Conservation (phyloP, 75 land plant species). For the Cunninghamia lanceolata region DNA sequence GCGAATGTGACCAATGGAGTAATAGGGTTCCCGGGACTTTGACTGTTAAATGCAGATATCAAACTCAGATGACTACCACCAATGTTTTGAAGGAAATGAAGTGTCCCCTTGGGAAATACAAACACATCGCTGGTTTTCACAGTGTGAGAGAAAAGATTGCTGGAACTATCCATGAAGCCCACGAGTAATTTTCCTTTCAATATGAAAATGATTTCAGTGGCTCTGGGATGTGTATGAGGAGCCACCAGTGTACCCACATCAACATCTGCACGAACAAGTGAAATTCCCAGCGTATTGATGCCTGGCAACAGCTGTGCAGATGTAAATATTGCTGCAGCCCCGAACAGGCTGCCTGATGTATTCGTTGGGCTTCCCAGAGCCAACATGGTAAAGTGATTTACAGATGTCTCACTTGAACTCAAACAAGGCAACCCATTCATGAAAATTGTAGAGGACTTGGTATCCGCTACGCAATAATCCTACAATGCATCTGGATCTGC, state of each 20-base stretch:
- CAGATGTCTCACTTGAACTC: conserved; percentile 11
- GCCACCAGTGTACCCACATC: conserved; percentile 23
- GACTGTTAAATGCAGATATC: conserved; percentile 24
- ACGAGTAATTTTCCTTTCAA: conserved; percentile 19
- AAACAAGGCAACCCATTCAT: conserved; percentile 55
- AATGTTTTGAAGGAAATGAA: conserved; percentile 35
- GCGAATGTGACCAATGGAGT: conserved; percentile 15
- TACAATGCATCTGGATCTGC: too few relatives aligned
- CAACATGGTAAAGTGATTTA: background rate
- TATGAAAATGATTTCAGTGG: conserved; percentile 18
- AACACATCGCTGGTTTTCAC: too few relatives aligned
- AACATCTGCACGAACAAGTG: conserved; percentile 27
- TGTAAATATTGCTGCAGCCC: conserved; percentile 15
- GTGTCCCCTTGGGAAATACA: too few relatives aligned
- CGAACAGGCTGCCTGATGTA: conserved; percentile 21
- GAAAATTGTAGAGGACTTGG: background rate
- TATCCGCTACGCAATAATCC: too few relatives aligned
- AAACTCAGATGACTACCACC: conserved; percentile 6
- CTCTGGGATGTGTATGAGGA: conserved; percentile 38
- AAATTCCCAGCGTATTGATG: conserved; percentile 39
- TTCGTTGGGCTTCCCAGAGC: conserved; percentile 31
- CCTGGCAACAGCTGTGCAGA: conserved; percentile 25
- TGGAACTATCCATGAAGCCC: conserved; percentile 33
- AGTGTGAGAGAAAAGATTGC: conserved; percentile 25
- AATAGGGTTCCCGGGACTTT: conserved; percentile 30